Evolutionary conservation across 2,329 filamentous ascomycete genomes (phyloP).

Genomic region (Sporothrix luriei): DNA sequence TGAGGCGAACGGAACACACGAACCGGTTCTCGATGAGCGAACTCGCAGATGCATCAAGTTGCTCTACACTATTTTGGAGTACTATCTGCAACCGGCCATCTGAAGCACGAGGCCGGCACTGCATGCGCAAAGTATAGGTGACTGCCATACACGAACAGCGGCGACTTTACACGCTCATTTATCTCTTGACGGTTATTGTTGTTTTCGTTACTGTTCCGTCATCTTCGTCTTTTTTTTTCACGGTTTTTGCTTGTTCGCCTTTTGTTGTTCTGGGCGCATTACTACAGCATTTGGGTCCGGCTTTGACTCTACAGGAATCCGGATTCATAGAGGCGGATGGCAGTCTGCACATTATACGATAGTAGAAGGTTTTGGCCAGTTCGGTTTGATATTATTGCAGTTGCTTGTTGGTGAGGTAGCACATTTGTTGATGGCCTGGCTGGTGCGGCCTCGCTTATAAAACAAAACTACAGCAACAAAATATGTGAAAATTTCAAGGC

Average conservation of each 20-base stretch:
- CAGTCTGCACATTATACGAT: background rate
- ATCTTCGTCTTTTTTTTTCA: background rate
- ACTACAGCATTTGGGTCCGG: slow-evolving; percentile 6
- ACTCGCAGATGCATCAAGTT: slow-evolving; percentile 49
- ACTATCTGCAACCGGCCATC: slow-evolving; percentile 52
- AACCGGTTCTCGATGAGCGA: slow-evolving; percentile 37
- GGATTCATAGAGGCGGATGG: background rate
- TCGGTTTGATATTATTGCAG: background rate
- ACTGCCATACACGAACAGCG: background rate
- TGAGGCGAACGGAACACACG: slow-evolving; percentile 30
- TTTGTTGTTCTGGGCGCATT: slow-evolving; percentile 4
- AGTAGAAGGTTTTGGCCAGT: background rate
- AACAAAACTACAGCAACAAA: background rate
- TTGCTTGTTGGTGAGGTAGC: background rate
- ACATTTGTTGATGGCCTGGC: background rate
- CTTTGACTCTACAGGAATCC: background rate
- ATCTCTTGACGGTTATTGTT: background rate
- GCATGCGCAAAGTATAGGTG: background rate
- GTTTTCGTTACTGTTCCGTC: background rate
- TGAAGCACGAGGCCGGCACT: background rate
- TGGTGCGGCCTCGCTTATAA: background rate
- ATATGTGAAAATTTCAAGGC: background rate
- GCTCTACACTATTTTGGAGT: slow-evolving; percentile 58
- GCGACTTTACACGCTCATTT: background rate
- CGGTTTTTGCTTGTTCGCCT: background rate